Conservation (phyloP, 176 grass and related monocot genomes). For the Typha latifolia region DNA sequence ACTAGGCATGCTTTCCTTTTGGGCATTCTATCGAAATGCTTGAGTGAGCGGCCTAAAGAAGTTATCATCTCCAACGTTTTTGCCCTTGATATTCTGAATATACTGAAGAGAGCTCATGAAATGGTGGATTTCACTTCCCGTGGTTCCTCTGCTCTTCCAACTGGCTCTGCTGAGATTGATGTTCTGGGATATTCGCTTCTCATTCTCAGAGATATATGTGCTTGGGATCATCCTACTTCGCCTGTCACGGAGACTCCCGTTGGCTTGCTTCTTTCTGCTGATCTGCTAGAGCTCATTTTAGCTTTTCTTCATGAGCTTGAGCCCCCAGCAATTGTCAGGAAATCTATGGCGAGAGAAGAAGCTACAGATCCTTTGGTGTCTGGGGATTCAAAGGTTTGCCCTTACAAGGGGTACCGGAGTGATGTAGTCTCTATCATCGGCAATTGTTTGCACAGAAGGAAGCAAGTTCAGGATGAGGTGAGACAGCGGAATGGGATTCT, state of each 20-base stretch:
- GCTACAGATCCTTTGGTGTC: constrained; percentile 18
- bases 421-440: constrained; percentile 70
- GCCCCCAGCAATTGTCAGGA: constrained; percentile 74
- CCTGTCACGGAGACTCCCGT: constrained; percentile 22
- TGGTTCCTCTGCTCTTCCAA: constrained; percentile 43
- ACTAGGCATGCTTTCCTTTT: constrained; percentile 58
- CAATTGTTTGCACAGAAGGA: constrained; percentile 63
- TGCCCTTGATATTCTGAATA: constrained; percentile 43
- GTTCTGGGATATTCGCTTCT: constrained; percentile 63
- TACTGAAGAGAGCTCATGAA: constrained; percentile 42
- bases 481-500: constrained; percentile 47
- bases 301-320: constrained; percentile 59
- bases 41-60: constrained; percentile 63
- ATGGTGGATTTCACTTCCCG: constrained; percentile 49
- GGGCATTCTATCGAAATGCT: constrained; percentile 54
- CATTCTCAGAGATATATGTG: constrained; percentile 80
- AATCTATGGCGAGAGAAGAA: constrained; percentile 39
- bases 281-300: constrained; percentile 50
- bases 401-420: constrained; percentile 77
- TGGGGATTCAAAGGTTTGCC: constrained; percentile 47
- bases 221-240: constrained; percentile 47
- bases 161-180: constrained; percentile 45
- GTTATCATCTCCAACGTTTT: constrained; percentile 39
- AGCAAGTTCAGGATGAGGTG: constrained; percentile 67
- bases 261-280: constrained; percentile 48